Evolutionary conservation across 495 filamentous ascomycete species (phyloP).

Genomic region (Tuber indicum): DNA sequence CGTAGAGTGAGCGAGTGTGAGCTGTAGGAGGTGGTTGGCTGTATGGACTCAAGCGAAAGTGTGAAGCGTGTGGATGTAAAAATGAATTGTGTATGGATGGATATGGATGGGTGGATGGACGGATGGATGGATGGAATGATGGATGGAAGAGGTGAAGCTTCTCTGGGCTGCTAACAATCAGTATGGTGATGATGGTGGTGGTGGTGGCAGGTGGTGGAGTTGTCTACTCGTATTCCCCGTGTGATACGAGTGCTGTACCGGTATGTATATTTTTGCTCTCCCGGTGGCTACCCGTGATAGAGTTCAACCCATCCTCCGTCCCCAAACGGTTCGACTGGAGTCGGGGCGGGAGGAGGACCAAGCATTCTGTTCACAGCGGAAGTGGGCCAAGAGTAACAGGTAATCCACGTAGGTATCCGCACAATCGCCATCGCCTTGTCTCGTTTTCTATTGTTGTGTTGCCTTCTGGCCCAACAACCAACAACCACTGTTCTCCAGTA

Average conservation of each 20-base stretch:
- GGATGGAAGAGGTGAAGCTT: not conserved
- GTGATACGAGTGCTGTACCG: not conserved
- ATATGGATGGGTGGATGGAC: not conserved
- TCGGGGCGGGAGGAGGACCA: not conserved
- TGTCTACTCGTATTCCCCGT: not conserved
- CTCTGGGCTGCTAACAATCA: not conserved
- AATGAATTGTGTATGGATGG: not conserved
- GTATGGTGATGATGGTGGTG: not conserved
- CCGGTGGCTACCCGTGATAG: not conserved
- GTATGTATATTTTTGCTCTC: not conserved
- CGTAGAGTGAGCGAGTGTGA: not conserved
- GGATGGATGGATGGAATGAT: not conserved
- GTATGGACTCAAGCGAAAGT: not conserved
- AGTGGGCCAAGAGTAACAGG: not conserved
- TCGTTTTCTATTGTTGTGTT: not conserved
- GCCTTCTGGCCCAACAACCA: not conserved
- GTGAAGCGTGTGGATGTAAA: not conserved
- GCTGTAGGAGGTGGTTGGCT: not conserved
- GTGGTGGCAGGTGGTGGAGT: not conserved
- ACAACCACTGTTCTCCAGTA: not conserved
- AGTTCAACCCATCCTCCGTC: not conserved
- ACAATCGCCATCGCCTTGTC: not conserved
- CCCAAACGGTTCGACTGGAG: not conserved
- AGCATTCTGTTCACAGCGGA: constrained; percentile 1
- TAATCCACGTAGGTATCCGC: constrained; percentile 1